Evolutionary conservation across 2,329 filamentous ascomycete species (phyloP).

Genomic region (Cytospora mali): DNA sequence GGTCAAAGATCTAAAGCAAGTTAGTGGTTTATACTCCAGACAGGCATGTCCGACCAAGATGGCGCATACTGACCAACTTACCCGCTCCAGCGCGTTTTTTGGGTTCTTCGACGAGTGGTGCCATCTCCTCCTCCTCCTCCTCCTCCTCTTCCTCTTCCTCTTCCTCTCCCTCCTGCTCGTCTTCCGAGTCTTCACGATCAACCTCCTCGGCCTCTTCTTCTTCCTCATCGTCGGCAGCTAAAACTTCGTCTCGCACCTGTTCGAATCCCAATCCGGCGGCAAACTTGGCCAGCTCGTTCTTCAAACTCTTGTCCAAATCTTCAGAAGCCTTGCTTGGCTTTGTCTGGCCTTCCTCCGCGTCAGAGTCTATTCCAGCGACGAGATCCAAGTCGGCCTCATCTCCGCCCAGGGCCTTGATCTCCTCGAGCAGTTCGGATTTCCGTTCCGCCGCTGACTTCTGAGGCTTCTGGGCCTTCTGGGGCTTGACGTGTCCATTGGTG

Average conservation of each 20-base stretch:
- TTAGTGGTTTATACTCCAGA: constrained; percentile 27
- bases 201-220: constrained; percentile 39
- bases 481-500: constrained; percentile 34
- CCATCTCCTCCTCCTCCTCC: constrained; percentile 36
- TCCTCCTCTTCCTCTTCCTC: constrained; percentile 40
- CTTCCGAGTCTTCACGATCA: constrained; percentile 32
- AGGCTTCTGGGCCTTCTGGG: constrained; percentile 26
- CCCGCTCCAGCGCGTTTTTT: constrained; percentile 35
- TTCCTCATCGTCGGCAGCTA: constrained; percentile 43
- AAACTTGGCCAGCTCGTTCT: constrained; percentile 56
- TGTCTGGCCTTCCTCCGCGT: constrained; percentile 46
- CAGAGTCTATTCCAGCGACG: constrained; percentile 57
- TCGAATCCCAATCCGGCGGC: constrained; percentile 54
- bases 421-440: constrained; percentile 52
- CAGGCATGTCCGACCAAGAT: constrained; percentile 19
- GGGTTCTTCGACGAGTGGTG: constrained; percentile 32
- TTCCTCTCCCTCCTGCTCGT: constrained; percentile 38
- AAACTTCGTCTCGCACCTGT: constrained; percentile 43
- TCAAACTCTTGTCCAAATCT: constrained; percentile 39
- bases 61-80: constrained; percentile 47
- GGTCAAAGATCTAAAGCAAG: constrained; percentile 54
- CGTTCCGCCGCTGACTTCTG: constrained; percentile 31
- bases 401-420: constrained; percentile 67
- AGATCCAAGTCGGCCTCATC: constrained; percentile 66
- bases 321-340: constrained; percentile 31